These are phyloP conservation scores for Calocera viscosa DNA, from an alignment of 768 basidiomycete species.

Conservation along the genomic window DNA sequence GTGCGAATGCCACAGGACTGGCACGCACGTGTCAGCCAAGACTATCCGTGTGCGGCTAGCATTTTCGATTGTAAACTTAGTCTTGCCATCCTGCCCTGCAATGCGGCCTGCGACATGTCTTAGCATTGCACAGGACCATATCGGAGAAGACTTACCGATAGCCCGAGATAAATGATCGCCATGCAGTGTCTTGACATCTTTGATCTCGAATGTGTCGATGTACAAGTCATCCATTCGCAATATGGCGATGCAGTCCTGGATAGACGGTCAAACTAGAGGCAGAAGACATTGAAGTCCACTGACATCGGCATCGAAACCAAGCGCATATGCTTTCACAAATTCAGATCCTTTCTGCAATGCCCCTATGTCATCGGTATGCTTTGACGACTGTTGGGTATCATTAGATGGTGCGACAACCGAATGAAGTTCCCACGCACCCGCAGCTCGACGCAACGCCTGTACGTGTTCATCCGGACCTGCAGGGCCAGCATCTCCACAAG, in stretches of 20 bases:
- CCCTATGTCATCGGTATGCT: constrained; percentile 84
- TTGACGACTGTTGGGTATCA: constrained; percentile 59
- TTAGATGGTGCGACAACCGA: neutral
- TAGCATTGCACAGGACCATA: neutral
- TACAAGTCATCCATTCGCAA: constrained; percentile 93
- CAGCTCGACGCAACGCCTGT: constrained; percentile 78
- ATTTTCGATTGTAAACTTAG: constrained; percentile 97
- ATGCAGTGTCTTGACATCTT: constrained; percentile 95
- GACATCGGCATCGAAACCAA: constrained; percentile 93
- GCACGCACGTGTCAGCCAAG: constrained; percentile 83
- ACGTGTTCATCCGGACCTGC: constrained; percentile 95
- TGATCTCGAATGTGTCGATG: constrained; percentile 97
- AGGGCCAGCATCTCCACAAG: constrained; percentile 87
- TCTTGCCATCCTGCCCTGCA: constrained; percentile 97
- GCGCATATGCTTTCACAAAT: constrained; percentile 85
- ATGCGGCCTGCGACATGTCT: constrained; percentile 57
- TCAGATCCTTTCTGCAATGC: constrained; percentile 94
- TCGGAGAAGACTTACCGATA: constrained; percentile 48
- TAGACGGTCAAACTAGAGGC: neutral
- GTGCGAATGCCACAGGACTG: neutral
- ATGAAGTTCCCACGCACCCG: constrained; percentile 45
- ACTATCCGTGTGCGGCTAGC: constrained; percentile 94
- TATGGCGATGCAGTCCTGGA: constrained; percentile 86
- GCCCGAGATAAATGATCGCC: constrained; percentile 98
- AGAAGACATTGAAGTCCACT: constrained; percentile 21